phyloP scores from a whole-genome alignment of 1,139 yeast genomes.

The Torulaspora pretoriensis region DNA sequence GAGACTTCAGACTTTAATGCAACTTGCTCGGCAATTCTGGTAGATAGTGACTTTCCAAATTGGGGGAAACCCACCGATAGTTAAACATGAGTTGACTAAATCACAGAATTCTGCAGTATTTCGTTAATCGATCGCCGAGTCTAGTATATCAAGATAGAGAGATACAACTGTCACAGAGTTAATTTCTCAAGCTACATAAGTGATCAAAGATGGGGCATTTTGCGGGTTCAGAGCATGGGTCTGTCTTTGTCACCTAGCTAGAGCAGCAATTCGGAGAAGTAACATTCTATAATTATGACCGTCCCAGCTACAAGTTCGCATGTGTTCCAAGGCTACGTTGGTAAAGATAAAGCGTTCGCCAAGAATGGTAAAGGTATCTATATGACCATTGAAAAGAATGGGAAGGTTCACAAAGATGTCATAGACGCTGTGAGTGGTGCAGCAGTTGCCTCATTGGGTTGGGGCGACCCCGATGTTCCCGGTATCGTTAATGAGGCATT shows the following conservation, averaged over 20 bases:
- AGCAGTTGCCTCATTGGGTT: slow-evolving; percentile 60
- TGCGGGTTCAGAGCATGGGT: too few relatives aligned
- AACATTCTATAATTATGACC: neutral
- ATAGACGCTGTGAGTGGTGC: slow-evolving; percentile 63
- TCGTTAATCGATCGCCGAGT: slow-evolving; percentile 1
- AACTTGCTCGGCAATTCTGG: too few relatives aligned
- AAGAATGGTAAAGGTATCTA: slow-evolving; percentile 48
- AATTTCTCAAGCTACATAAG: too few relatives aligned
- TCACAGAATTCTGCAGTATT: neutral
- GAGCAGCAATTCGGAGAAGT: neutral
- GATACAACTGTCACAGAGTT: too few relatives aligned
- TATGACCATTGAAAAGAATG: slow-evolving; percentile 46
- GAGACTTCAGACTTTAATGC: too few relatives aligned
- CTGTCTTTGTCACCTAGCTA: too few relatives aligned
- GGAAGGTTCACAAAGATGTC: slow-evolving; percentile 41
- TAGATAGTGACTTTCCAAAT: too few relatives aligned
- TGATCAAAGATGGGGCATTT: too few relatives aligned
- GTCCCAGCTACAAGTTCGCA: slow-evolving; percentile 27
- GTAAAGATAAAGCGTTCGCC: slow-evolving; percentile 42
- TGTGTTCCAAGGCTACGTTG: slow-evolving; percentile 44
- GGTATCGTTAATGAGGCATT: slow-evolving; percentile 50
- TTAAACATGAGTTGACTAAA: too few relatives aligned
- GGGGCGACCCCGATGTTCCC: slow-evolving; percentile 51
- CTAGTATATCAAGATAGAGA: neutral
- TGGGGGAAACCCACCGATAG: too few relatives aligned